These are phyloP conservation scores for Grammothele lineata DNA, from an alignment of 768 basidiomycete genomes.

Conservation along the genomic window DNA sequence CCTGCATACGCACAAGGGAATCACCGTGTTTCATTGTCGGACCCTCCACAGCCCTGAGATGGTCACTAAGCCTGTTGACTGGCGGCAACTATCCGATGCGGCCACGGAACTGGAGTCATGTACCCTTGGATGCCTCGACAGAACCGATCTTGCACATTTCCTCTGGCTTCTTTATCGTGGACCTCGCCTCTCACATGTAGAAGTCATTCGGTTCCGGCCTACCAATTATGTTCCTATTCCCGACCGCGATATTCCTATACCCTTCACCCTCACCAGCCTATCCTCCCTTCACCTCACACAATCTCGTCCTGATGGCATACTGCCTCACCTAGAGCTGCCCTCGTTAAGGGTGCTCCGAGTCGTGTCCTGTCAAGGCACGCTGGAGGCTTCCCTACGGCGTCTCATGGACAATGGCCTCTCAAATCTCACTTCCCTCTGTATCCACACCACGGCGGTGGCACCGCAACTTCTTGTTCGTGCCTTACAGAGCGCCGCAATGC, in stretches of 20 bases:
- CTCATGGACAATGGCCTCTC: constrained; percentile 9
- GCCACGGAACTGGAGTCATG: no score
- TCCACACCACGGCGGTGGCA: constrained; percentile 33
- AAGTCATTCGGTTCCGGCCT: no score
- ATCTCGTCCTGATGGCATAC: neutral
- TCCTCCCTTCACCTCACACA: constrained; percentile 8
- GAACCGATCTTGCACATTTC: no score
- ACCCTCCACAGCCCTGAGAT: no score
- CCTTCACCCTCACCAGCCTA: constrained; percentile 11
- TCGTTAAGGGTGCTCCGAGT: constrained; percentile 15
- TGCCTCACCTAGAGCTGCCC: constrained; percentile 7
- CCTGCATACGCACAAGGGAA: no score
- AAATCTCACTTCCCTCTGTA: constrained; percentile 36
- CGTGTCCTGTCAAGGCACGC: neutral
- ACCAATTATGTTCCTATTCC: no score
- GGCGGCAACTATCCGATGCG: no score
- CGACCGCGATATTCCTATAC: constrained; percentile 3
- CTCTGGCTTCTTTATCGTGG: no score
- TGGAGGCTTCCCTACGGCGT: constrained; percentile 23
- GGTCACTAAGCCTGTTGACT: no score
- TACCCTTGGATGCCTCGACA: no score
- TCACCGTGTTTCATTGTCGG: no score
- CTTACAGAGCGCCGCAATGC: constrained; percentile 31
- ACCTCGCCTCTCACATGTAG: no score
- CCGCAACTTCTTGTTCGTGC: constrained; percentile 24